Evolutionary conservation across 1,139 yeast genomes (phyloP).

Genomic region (Blastobotrys buckinghamii): DNA sequence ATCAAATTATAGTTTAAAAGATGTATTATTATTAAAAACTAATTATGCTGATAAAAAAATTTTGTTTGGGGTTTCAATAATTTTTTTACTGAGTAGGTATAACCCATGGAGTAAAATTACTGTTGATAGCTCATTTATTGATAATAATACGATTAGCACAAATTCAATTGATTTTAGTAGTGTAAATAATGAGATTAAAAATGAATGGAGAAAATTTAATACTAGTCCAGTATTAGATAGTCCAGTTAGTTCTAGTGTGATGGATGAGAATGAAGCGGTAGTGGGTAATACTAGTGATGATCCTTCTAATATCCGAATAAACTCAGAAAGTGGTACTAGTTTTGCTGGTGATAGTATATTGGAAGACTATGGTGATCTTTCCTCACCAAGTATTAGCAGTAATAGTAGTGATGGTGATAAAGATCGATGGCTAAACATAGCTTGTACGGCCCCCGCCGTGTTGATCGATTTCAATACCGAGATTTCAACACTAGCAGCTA

Average conservation of each 20-base stretch:
- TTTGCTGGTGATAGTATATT: too few species aligned
- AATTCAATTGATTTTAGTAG: background rate
- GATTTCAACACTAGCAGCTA: background rate
- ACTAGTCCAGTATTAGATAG: background rate
- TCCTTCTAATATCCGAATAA: background rate
- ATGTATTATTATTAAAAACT: background rate
- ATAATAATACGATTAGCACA: too few species aligned
- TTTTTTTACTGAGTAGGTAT: background rate
- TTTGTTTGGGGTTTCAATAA: background rate
- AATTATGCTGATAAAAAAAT: background rate
- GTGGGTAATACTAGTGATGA: too few species aligned
- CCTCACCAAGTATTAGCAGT: background rate
- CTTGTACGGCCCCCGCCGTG: background rate
- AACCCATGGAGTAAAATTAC: background rate
- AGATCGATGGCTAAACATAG: background rate
- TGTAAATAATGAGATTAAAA: background rate
- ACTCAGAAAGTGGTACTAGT: too few species aligned
- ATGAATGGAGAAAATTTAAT: background rate
- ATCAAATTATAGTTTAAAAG: background rate
- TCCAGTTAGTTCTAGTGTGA: too few species aligned
- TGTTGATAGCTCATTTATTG: too few species aligned
- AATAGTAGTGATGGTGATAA: background rate
- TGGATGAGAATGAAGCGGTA: too few species aligned
- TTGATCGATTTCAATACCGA: background rate
- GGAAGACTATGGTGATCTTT: too few species aligned